phyloP scores from a whole-genome alignment of 352 stramenopile genomes.

The Phytophthora pinifolia region DNA sequence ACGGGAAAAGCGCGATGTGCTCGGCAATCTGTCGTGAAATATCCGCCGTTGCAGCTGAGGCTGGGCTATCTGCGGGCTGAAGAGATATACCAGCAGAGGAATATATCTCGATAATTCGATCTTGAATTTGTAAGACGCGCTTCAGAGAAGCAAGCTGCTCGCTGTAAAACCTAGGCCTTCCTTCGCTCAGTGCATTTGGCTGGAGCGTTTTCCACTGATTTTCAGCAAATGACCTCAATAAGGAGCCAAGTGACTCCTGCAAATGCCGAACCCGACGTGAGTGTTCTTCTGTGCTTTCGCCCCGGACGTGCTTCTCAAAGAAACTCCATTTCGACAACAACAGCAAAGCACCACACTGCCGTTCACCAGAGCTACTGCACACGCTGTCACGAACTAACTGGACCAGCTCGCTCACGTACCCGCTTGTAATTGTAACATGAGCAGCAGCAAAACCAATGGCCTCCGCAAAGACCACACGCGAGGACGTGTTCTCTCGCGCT shows the following conservation, averaged over 20 bases:
- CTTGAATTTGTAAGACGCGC: slow-evolving; percentile 57
- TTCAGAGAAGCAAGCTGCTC: slow-evolving; percentile 55
- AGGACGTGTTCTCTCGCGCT: slow-evolving; percentile 19
- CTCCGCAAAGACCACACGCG: slow-evolving; percentile 59
- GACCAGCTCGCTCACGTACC: slow-evolving; percentile 22
- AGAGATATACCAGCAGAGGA: slow-evolving; percentile 32
- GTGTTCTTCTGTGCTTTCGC: slow-evolving; percentile 1
- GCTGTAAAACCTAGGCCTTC: slow-evolving; percentile 36
- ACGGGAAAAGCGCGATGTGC: slow-evolving; percentile 52
- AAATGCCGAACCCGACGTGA: slow-evolving; percentile 24
- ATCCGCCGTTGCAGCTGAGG: slow-evolving; percentile 34
- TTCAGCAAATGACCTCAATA: slow-evolving; percentile 37
- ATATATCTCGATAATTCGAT: slow-evolving; percentile 54
- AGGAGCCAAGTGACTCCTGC: slow-evolving; percentile 22
- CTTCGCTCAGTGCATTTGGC: slow-evolving; percentile 5
- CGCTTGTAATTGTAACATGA: slow-evolving; percentile 25
- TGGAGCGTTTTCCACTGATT: slow-evolving; percentile 44
- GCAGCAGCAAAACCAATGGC: slow-evolving; percentile 48
- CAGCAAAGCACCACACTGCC: slow-evolving; percentile 62
- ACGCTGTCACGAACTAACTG: slow-evolving; percentile 32
- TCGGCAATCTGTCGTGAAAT: slow-evolving; percentile 72
- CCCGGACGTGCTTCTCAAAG: slow-evolving; percentile 35
- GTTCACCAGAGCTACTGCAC: slow-evolving; percentile 43
- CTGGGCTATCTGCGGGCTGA: slow-evolving; percentile 7
- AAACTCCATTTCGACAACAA: slow-evolving; percentile 50